Percentiles rank a stretch among this genome's conserved stretches.
phyloP scores from a whole-genome alignment of 257 asterid species.

The Ehretia macrophylla region DNA sequence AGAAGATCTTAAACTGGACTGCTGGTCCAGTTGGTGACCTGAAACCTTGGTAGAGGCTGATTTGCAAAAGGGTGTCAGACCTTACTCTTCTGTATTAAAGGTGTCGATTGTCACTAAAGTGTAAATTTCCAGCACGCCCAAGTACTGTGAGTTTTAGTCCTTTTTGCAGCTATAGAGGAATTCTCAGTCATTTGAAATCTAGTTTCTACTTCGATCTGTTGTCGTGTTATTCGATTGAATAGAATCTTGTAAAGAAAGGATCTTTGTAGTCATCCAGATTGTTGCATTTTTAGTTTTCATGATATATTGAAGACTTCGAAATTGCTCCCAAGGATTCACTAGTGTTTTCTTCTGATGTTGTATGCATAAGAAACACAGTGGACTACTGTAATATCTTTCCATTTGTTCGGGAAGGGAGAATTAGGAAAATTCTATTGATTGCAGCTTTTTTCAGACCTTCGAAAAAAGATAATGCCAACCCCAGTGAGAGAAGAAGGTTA shows the following conservation, averaged over 20 bases:
- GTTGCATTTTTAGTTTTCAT: neutral
- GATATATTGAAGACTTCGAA: no score
- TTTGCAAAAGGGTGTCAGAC: neutral
- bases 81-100: neutral
- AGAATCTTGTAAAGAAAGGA: neutral
- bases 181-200: neutral
- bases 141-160: neutral
- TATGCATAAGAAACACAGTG: no score
- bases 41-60: conserved; percentile 58
- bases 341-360: no score
- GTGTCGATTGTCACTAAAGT: neutral
- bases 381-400: no score
- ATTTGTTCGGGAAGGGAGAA: no score
- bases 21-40: conserved; percentile 82
- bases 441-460: no score
- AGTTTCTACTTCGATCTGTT: neutral
- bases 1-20: conserved; percentile 75
- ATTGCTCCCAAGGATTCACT: no score
- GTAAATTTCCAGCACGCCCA: neutral
- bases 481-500: no score
- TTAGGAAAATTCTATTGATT: no score
- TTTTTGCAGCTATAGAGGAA: neutral
- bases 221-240: neutral
- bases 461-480: no score
- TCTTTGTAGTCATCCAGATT: neutral